phyloP scores from a whole-genome alignment of 2,329 filamentous ascomycete species.

The Hysterium pulicare region DNA sequence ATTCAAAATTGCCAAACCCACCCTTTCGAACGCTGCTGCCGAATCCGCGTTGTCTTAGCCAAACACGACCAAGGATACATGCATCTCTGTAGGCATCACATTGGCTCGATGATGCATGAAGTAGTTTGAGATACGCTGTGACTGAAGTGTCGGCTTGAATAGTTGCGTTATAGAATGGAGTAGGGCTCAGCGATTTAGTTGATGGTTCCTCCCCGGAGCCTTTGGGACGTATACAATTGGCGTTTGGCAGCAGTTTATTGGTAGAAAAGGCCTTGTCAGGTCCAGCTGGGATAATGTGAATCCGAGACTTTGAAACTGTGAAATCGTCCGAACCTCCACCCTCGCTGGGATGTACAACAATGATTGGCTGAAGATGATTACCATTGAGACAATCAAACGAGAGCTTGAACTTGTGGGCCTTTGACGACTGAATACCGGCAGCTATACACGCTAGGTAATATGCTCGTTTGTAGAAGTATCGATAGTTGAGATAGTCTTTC shows the following conservation, averaged over 20 bases:
- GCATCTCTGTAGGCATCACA: slow-evolving; percentile 76
- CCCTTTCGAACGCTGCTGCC: slow-evolving; percentile 65
- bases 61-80: slow-evolving; percentile 79
- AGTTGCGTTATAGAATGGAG: slow-evolving; percentile 86
- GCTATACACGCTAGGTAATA: slow-evolving; percentile 86
- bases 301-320: slow-evolving; percentile 37
- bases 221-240: slow-evolving; percentile 65
- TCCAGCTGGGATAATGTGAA: slow-evolving; percentile 75
- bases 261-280: slow-evolving; percentile 66
- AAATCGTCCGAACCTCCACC: slow-evolving; percentile 35
- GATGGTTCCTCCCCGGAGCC: slow-evolving; percentile 44
- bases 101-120: slow-evolving; percentile 66
- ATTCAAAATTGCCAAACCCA: slow-evolving; percentile 92
- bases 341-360: slow-evolving; percentile 45
- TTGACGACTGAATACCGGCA: slow-evolving; percentile 60
- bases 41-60: slow-evolving; percentile 86
- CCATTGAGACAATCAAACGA: slow-evolving; percentile 67
- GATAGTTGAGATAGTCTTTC: slow-evolving; percentile 88
- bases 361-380: slow-evolving; percentile 71
- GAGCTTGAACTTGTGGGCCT: slow-evolving; percentile 54
- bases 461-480: slow-evolving; percentile 91
- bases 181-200: slow-evolving; percentile 45
- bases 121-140: slow-evolving; percentile 68
- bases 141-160: slow-evolving; percentile 74
- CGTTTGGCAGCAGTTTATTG: slow-evolving; percentile 66